Evolutionary conservation across 2,329 filamentous ascomycete genomes (phyloP).

Genomic region (Talaromyces funiculosus): DNA sequence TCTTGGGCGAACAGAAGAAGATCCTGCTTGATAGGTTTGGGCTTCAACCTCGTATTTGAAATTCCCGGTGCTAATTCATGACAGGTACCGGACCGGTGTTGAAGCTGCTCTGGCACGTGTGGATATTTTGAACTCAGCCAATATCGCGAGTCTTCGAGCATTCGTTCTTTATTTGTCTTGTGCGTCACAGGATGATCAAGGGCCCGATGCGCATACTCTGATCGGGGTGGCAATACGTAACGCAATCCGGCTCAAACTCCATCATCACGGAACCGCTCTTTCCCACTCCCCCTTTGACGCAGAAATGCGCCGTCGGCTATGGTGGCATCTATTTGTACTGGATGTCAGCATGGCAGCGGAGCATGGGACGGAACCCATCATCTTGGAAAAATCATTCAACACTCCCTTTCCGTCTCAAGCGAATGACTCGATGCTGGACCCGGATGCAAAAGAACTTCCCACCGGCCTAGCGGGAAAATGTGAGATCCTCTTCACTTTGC

Average conservation of each 20-base stretch:
- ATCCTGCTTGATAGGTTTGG: not conserved
- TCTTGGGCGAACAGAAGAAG: not conserved
- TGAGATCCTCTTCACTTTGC: not conserved
- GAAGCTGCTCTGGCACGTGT: not conserved
- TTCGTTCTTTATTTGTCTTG: not conserved
- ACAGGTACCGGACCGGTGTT: not conserved
- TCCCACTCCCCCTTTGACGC: not conserved
- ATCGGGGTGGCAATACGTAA: slow-evolving; percentile 2
- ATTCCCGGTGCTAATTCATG: not conserved
- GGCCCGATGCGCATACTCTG: not conserved
- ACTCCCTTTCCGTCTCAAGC: not conserved
- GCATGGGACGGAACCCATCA: not conserved
- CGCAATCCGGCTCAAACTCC: slow-evolving; percentile 2
- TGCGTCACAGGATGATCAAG: not conserved
- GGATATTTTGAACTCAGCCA: not conserved
- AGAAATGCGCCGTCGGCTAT: slow-evolving; percentile 4
- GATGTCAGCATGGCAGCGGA: not conserved
- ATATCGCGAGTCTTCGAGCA: not conserved
- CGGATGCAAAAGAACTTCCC: not conserved
- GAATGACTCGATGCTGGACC: slow-evolving; percentile 3
- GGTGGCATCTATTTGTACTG: slow-evolving; percentile 4
- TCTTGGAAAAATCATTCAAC: not conserved
- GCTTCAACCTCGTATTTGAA: not conserved
- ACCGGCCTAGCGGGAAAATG: not conserved
- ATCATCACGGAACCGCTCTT: not conserved